Percentiles rank a stretch among this genome's conserved stretches.
These are phyloP conservation scores for Periconia digitata DNA, from an alignment of 2,329 filamentous ascomycete genomes.

Conservation along the genomic window DNA sequence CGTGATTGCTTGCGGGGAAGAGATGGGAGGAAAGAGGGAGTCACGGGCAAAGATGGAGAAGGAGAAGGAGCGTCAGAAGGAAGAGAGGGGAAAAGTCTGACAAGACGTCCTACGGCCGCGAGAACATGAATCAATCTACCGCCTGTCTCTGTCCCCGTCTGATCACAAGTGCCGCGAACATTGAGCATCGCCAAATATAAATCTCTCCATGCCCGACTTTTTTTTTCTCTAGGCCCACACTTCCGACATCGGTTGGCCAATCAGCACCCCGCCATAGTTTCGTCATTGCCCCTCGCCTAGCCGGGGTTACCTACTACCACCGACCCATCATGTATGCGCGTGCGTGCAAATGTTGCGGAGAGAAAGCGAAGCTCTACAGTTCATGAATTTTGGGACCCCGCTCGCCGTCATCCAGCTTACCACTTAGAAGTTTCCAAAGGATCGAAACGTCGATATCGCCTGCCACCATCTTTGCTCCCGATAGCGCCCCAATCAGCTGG, in stretches of 20 bases:
- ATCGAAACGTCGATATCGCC: conserved; percentile 3
- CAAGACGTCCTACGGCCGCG: not conserved
- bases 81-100: not conserved
- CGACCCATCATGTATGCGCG: not conserved
- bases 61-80: not conserved
- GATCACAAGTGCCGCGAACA: conserved; percentile 5
- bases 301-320: not conserved
- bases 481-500: not conserved
- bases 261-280: conserved; percentile 9
- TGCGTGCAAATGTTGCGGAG: not conserved
- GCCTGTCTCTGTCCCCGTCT: conserved; percentile 1
- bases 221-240: conserved; percentile 12
- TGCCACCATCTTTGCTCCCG: not conserved
- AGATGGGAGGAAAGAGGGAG: conserved; percentile 5
- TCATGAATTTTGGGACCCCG: not conserved
- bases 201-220: conserved; percentile 2
- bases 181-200: not conserved
- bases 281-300: not conserved
- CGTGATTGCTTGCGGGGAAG: too few species aligned
- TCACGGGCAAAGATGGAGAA: conserved; percentile 2
- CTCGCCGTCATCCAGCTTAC: not conserved
- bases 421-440: not conserved
- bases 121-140: conserved; percentile 4
- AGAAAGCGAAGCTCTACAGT: not conserved
- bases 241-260: conserved; percentile 23